Base-by-base conservation (phyloP, 2,329 filamentous ascomycete genomes). In the Alternaria ventricosa region DNA sequence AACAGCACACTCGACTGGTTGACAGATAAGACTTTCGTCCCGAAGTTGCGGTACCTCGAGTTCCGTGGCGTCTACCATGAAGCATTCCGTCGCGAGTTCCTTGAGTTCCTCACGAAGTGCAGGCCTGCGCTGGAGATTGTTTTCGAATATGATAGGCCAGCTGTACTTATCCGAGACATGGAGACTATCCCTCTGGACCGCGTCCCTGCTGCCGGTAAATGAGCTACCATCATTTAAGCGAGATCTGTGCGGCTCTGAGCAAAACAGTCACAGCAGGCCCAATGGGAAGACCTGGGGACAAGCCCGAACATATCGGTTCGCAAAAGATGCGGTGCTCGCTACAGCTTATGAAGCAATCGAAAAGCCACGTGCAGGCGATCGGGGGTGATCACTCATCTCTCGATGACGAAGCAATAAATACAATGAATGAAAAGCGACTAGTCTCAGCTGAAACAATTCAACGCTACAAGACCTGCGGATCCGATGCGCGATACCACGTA, bases 51-150 rank as follows among this genome's bases (percentile, higher is more conserved):
- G 15, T 58, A 41, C 11, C 56, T 58, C n/a, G 56, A 58, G 15
- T 58, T 58, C 30, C 56, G 56, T n/a, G 56, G 56, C 3, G 56
- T 58, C 25, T 58, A 58, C 30, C 46, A 46, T 18, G 45, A 51
- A 13, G 44, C 55, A 6, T 33, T 36, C 45, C 55, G 33, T 36
- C 55, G 45, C 44, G 33, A 58, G 15, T 58, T 58, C 45, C 55
- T 58, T n/a, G 55, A 58, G 11, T 58, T 58, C 15, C 33, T 58
- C 15, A 58, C 55, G 10, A 27, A 58, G 28, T 25, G 56, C 45
- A 58, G 56, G 11, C 56, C 56, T 7, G 46, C 46, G n/a, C 46
- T 58, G 22, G 45, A 58, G 45, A 53, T 58, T 10, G 45, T 58
- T 7, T 58, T 43, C 33, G 45, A 58, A 23, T 58, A 44, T 30